phyloP scores from a whole-genome alignment of 345 rosid species.

The Arabidopsis suecica region DNA sequence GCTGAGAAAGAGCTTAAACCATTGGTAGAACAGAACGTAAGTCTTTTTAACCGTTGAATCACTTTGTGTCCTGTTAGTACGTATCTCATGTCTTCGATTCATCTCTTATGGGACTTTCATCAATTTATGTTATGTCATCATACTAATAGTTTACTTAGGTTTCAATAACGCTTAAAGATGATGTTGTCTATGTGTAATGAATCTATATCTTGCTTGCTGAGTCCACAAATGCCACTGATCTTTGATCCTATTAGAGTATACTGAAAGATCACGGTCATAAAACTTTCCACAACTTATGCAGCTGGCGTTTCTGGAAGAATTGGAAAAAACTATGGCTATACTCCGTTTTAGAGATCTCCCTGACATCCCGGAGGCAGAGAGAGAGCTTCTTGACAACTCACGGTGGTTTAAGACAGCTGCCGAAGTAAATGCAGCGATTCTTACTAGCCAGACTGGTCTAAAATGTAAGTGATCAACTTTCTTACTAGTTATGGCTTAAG shows the following conservation, averaged over 20 bases:
- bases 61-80: not conserved
- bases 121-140: slow-evolving; percentile 1
- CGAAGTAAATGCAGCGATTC: slow-evolving; percentile 83
- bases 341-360: slow-evolving; percentile 72
- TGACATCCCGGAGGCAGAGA: slow-evolving; percentile 59
- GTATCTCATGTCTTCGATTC: slow-evolving; percentile 6
- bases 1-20: slow-evolving; percentile 90
- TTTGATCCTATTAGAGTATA: not conserved
- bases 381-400: slow-evolving; percentile 69
- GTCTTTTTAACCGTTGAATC: not conserved
- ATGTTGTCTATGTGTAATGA: not conserved
- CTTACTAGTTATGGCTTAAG: slow-evolving; percentile 6
- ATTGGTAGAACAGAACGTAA: slow-evolving; percentile 81
- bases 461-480: slow-evolving; percentile 54
- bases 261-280: not conserved
- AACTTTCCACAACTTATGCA: slow-evolving; percentile 30
- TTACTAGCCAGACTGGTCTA: slow-evolving; percentile 86
- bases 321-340: slow-evolving; percentile 68
- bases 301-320: slow-evolving; percentile 77
- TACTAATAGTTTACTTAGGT: slow-evolving; percentile 2
- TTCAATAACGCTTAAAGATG: not conserved
- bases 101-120: not conserved
- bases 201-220: not conserved
- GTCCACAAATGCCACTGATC: slow-evolving; percentile 4
- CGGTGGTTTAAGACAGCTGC: slow-evolving; percentile 83